Evolutionary conservation across 805 yeast species (phyloP).

Genomic region (Citeromyces nyonsensis): DNA sequence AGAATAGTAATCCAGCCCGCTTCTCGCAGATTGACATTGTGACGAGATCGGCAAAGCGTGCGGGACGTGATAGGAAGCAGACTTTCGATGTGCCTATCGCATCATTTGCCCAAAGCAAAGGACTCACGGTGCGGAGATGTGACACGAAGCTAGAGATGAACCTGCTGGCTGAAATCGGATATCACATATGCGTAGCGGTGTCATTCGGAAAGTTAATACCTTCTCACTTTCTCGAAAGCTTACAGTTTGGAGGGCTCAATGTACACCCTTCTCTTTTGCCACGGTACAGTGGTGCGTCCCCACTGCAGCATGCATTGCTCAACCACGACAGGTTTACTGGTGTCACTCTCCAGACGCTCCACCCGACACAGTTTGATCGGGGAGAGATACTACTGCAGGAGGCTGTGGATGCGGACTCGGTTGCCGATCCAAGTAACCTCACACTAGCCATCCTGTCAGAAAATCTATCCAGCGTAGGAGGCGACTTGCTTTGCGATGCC

Average conservation of each 20-base stretch:
- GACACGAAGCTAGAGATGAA: constrained; percentile 28
- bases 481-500: constrained; percentile 31
- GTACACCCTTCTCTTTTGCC: constrained; percentile 92
- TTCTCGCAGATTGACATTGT: constrained; percentile 34
- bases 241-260: constrained; percentile 60
- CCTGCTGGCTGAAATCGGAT: constrained; percentile 11
- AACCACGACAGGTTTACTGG: constrained; percentile 55
- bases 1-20: constrained; percentile 4
- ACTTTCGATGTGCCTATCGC: constrained; percentile 40
- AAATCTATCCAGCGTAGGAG: constrained; percentile 47
- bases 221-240: constrained; percentile 24
- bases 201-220: constrained; percentile 85
- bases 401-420: constrained; percentile 18
- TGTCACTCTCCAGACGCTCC: constrained; percentile 79
- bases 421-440: no score
- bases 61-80: constrained; percentile 39
- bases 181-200: constrained; percentile 73
- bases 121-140: constrained; percentile 28
- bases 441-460: constrained; percentile 27
- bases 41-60: constrained; percentile 44
- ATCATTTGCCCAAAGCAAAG: constrained; percentile 15
- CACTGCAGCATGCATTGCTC: constrained; percentile 66
- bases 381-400: constrained; percentile 61
- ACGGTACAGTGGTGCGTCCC: constrained; percentile 74
- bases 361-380: constrained; percentile 72